phyloP scores from a whole-genome alignment of 2,329 filamentous ascomycete species.

The Colletotrichum karsti region DNA sequence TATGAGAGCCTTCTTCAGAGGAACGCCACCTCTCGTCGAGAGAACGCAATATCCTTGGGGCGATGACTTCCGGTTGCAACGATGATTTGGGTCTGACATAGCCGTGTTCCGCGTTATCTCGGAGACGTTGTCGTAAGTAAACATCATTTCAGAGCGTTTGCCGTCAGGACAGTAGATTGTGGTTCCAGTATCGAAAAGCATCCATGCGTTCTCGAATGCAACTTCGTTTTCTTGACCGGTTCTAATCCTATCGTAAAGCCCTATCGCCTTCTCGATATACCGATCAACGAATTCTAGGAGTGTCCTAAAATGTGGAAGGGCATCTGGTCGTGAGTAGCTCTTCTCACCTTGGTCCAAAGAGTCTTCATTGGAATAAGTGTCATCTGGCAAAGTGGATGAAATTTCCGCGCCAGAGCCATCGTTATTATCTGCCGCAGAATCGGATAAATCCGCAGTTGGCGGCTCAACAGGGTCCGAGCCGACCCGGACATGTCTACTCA shows the following conservation, averaged over 20 bases:
- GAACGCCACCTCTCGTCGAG: constrained; percentile 24
- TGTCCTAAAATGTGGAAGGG: background rate
- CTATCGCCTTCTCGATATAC: background rate
- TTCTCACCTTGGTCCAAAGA: background rate
- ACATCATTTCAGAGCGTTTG: background rate
- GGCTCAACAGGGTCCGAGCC: too few relatives aligned
- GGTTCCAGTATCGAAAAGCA: constrained; percentile 33
- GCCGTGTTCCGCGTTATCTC: too few relatives aligned
- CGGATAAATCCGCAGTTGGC: too few relatives aligned
- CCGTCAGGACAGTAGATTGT: constrained; percentile 30
- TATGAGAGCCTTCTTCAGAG: background rate
- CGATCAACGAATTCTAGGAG: background rate
- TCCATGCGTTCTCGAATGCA: constrained; percentile 37
- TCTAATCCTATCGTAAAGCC: background rate
- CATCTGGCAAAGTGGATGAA: too few relatives aligned
- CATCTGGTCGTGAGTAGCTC: background rate
- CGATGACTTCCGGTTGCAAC: too few relatives aligned
- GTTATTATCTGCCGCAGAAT: too few relatives aligned
- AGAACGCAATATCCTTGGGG: constrained; percentile 32
- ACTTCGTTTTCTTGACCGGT: constrained; percentile 13
- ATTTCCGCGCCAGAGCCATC: too few relatives aligned
- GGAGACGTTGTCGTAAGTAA: background rate
- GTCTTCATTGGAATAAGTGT: background rate
- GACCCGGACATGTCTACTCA: too few relatives aligned
- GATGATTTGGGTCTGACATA: too few relatives aligned